phyloP scores from a whole-genome alignment of 495 filamentous ascomycete species.

The Hypoxylon intermedium region DNA sequence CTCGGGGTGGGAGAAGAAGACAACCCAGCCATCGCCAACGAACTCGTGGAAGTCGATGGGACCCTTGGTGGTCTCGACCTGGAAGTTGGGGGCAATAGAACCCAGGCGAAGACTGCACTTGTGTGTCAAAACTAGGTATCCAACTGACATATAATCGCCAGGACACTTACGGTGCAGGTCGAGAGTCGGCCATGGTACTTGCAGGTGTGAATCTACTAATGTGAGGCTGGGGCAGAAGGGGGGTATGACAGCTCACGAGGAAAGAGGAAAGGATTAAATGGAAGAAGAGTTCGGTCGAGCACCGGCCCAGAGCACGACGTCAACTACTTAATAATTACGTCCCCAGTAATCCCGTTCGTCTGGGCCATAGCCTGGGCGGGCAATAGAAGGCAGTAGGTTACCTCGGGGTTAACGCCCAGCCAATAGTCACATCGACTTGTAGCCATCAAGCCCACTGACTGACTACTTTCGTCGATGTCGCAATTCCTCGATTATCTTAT shows the following conservation, averaged over 20 bases:
- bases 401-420: constrained; percentile 8
- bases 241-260: constrained; percentile 22
- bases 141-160: neutral
- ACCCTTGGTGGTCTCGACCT: constrained; percentile 89
- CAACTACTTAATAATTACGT: constrained; percentile 30
- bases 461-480: constrained; percentile 28
- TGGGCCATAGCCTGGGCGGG: constrained; percentile 2
- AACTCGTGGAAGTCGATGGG: constrained; percentile 97
- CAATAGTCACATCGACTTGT: constrained; percentile 13
- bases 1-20: constrained; percentile 97
- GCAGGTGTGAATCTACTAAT: neutral
- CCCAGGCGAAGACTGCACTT: constrained; percentile 79
- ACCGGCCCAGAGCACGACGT: constrained; percentile 20
- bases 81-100: constrained; percentile 88
- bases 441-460: constrained; percentile 14
- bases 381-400: constrained; percentile 6
- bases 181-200: constrained; percentile 36
- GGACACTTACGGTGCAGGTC: constrained; percentile 38
- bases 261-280: constrained; percentile 14
- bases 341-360: neutral
- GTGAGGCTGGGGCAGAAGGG: neutral
- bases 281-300: constrained; percentile 10
- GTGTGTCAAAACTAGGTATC: constrained; percentile 13
- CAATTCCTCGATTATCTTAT: constrained; percentile 34
- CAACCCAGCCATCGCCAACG: constrained; percentile 91